phyloP scores from a whole-genome alignment of 805 yeast species.

The Lachancea mirantina region DNA sequence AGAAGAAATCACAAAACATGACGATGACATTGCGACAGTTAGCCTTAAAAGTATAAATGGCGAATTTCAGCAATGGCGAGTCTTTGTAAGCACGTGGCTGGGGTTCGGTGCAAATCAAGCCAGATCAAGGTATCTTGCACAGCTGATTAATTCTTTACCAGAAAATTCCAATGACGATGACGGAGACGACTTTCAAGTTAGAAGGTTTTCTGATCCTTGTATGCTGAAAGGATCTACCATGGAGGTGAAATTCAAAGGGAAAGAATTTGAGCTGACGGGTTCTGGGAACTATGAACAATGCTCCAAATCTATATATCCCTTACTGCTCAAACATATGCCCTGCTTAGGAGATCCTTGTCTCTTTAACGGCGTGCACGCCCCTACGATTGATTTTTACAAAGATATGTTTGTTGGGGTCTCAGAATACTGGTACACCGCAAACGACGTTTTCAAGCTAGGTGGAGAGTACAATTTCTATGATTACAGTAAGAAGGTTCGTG shows the following conservation, averaged over 20 bases:
- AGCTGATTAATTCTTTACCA: conserved; percentile 44
- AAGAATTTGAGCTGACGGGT: conserved; percentile 51
- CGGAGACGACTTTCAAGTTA: conserved; percentile 37
- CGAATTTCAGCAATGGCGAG: conserved; percentile 63
- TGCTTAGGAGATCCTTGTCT: conserved; percentile 86
- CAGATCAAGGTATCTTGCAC: conserved; percentile 58
- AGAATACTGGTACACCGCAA: conserved; percentile 96
- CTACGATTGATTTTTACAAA: conserved; percentile 66
- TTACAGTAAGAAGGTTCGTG: conserved; percentile 58
- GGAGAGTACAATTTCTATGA: conserved; percentile 76
- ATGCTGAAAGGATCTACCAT: conserved; percentile 56
- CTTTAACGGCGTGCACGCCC: conserved; percentile 94
- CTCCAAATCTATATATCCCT: conserved; percentile 61
- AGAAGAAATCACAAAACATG: conserved; percentile 55
- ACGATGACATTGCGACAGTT: conserved; percentile 65
- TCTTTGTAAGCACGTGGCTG: conserved; percentile 93
- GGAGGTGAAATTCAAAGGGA: conserved; percentile 41
- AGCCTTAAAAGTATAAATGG: conserved; percentile 67
- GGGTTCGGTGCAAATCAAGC: conserved; percentile 98
- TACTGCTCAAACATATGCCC: conserved; percentile 69
- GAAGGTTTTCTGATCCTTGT: conserved; percentile 63
- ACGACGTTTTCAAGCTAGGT: conserved; percentile 81
- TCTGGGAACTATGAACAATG: conserved; percentile 76
- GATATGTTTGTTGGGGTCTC: conserved; percentile 90
- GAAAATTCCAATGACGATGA: conserved; percentile 41